These are phyloP conservation scores for Aegilops sharonensis DNA, from an alignment of 176 grass and related monocot species.

Conservation along the genomic window DNA sequence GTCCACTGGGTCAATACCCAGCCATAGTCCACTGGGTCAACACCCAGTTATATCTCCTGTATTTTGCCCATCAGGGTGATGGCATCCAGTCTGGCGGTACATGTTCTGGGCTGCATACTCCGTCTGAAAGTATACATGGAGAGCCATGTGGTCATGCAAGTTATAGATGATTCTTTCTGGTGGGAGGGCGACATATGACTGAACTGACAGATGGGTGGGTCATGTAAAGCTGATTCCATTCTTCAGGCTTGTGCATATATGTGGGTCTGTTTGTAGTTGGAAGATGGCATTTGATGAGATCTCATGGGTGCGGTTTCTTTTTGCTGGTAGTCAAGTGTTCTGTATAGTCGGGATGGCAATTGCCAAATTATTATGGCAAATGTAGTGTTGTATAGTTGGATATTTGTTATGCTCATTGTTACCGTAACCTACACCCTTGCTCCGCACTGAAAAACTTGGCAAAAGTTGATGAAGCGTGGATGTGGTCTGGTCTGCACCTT, in stretches of 20 bases:
- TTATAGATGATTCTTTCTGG: not conserved
- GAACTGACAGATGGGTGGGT: not conserved
- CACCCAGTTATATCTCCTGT: not conserved
- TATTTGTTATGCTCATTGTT: not conserved
- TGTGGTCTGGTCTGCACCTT: too few relatives aligned
- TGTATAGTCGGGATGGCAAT: not conserved
- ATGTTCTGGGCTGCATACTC: not conserved
- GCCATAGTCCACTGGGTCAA: not conserved
- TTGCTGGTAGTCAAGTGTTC: not conserved
- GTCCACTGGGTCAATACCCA: not conserved
- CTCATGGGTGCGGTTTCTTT: not conserved
- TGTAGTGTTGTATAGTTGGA: not conserved
- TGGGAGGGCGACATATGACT: not conserved
- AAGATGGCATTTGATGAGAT: not conserved
- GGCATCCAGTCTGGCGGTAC: not conserved
- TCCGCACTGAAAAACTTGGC: too few relatives aligned
- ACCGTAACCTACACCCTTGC: not conserved
- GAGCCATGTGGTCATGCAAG: not conserved
- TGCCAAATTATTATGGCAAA: not conserved
- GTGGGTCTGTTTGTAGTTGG: not conserved
- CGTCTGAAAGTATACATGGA: not conserved
- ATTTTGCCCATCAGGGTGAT: not conserved
- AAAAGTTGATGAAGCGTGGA: too few relatives aligned
- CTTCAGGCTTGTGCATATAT: not conserved
- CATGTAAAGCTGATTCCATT: not conserved